Conservation (phyloP, 2,329 filamentous ascomycete genomes). For the Aureobasidium sp. region DNA sequence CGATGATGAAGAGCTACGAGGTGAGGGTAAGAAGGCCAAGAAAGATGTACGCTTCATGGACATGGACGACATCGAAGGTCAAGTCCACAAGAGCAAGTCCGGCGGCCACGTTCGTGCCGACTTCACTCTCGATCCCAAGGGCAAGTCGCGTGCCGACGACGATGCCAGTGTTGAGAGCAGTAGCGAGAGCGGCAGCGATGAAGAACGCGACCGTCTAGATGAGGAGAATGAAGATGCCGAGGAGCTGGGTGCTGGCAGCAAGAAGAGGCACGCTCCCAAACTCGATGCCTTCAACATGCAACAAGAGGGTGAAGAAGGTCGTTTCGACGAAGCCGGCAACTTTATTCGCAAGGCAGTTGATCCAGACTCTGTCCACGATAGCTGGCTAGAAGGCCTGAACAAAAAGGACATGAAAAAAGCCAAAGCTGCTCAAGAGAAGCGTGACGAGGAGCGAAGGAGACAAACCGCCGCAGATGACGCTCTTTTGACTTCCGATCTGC, state of each 20-base stretch:
- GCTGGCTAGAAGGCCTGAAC: slow-evolving; percentile 84
- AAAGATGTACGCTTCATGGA: slow-evolving; percentile 56
- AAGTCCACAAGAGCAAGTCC: slow-evolving; percentile 65
- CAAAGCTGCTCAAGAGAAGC: slow-evolving; percentile 76
- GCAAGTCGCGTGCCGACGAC: slow-evolving; percentile 38
- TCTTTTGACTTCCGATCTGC: slow-evolving; percentile 63
- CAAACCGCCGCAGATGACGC: slow-evolving; percentile 68
- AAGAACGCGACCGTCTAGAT: slow-evolving; percentile 60
- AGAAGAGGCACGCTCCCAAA: slow-evolving; percentile 88
- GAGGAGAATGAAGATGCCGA: slow-evolving; percentile 68
- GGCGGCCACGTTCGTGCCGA: slow-evolving; percentile 60
- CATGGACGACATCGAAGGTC: slow-evolving; percentile 65
- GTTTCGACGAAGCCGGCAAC: slow-evolving; percentile 86
- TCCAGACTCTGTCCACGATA: slow-evolving; percentile 83
- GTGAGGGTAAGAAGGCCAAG: slow-evolving; percentile 54
- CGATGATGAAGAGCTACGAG: slow-evolving; percentile 46
- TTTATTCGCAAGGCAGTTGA: slow-evolving; percentile 84
- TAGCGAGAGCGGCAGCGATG: slow-evolving; percentile 54
- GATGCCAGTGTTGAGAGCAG: slow-evolving; percentile 59
- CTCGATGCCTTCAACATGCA: slow-evolving; percentile 95
- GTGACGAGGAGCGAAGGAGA: slow-evolving; percentile 68
- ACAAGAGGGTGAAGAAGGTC: slow-evolving; percentile 82
- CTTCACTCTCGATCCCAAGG: slow-evolving; percentile 48
- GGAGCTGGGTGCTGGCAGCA: slow-evolving; percentile 81
- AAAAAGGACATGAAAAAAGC: slow-evolving; percentile 91